phyloP scores from a whole-genome alignment of 2,329 filamentous ascomycete species.

The Ilyonectria sp. region DNA sequence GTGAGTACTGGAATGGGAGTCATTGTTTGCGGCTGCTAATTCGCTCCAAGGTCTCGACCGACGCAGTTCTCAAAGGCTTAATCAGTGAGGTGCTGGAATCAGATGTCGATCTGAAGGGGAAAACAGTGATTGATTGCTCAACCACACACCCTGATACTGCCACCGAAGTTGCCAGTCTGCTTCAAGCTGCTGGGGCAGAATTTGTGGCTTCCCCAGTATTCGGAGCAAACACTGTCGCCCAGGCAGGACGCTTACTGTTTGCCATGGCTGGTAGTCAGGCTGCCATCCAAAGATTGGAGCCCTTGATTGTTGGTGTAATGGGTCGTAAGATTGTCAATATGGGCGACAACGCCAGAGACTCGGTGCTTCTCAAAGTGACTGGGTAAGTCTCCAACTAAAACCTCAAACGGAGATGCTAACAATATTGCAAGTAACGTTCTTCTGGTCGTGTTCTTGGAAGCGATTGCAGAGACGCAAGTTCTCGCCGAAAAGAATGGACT shows the following conservation, averaged over 20 bases:
- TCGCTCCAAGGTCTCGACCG: not conserved
- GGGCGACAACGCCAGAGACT: slow-evolving; percentile 4
- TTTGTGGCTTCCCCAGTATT: slow-evolving; percentile 8
- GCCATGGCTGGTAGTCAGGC: slow-evolving; percentile 6
- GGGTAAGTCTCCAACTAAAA: not conserved
- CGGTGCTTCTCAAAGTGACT: not conserved
- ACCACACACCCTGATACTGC: slow-evolving; percentile 3
- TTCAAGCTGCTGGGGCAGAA: not conserved
- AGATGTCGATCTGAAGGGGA: not conserved
- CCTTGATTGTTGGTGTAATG: slow-evolving; percentile 8
- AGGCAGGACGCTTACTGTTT: slow-evolving; percentile 5
- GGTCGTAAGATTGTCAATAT: slow-evolving; percentile 4
- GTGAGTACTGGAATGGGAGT: not conserved
- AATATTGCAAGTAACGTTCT: not conserved
- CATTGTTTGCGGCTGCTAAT: not conserved
- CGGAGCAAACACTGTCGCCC: slow-evolving; percentile 4
- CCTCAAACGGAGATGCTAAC: not conserved
- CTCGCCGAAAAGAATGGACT: slow-evolving; percentile 9
- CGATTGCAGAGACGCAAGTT: slow-evolving; percentile 4
- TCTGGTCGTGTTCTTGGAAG: slow-evolving; percentile 1
- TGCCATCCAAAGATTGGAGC: not conserved
- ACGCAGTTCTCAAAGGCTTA: not conserved
- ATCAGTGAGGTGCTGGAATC: not conserved
- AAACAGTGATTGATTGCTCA: slow-evolving; percentile 1
- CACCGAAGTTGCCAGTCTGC: not conserved